Evolutionary conservation across 2,329 filamentous ascomycete genomes (phyloP).

Genomic region (Pseudocercospora fuligena): DNA sequence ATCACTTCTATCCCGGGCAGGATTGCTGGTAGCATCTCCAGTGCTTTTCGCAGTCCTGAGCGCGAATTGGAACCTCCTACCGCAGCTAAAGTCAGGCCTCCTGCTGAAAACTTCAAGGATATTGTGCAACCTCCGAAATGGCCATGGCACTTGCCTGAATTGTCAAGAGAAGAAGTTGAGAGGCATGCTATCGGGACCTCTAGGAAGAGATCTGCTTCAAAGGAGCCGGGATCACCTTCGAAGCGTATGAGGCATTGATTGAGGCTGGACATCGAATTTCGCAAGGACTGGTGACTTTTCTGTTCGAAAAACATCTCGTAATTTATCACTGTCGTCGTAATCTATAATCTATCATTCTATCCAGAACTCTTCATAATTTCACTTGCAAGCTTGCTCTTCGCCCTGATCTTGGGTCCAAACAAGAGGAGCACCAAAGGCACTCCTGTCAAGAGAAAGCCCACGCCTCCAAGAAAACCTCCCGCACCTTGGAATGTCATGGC

Average conservation of each 20-base stretch:
- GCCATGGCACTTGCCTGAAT: not conserved
- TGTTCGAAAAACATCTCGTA: not conserved
- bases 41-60: not conserved
- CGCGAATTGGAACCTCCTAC: not conserved
- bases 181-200: not conserved
- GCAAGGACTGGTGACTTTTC: too few species aligned
- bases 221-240: not conserved
- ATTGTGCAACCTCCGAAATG: not conserved
- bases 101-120: not conserved
- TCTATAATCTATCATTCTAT: not conserved
- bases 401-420: constrained; percentile 76
- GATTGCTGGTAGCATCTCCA: not conserved
- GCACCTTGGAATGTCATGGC: constrained; percentile 73
- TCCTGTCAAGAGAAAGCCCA: constrained; percentile 68
- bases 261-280: too few species aligned
- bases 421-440: constrained; percentile 89
- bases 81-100: not conserved
- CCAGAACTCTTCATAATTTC: constrained; percentile 30
- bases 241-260: not conserved
- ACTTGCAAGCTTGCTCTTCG: constrained; percentile 74
- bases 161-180: not conserved
- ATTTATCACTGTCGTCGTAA: not conserved
- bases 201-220: not conserved
- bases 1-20: not conserved
- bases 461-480: constrained; percentile 74